Evolutionary conservation across 176 grass and related monocot genomes (phyloP).

Genomic region (Ampelocalamus luodianensis): DNA sequence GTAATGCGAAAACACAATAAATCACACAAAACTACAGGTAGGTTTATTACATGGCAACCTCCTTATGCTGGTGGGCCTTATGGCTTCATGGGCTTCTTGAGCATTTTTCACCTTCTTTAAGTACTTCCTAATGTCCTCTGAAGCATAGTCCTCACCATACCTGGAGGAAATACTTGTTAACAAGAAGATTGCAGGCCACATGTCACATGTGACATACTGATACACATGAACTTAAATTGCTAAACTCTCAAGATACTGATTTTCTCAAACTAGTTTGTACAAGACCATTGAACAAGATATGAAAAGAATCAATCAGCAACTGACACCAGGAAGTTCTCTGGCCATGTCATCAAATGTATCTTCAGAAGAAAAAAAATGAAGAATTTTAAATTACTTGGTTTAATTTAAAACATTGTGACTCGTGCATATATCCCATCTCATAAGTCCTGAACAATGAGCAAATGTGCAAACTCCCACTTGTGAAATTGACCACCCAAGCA

Average conservation of each 20-base stretch:
- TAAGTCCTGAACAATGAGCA: slow-evolving; percentile 15
- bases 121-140: slow-evolving; percentile 71
- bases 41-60: slow-evolving; percentile 91
- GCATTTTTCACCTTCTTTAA: slow-evolving; percentile 97
- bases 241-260: slow-evolving; percentile 32
- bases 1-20: slow-evolving; percentile 12
- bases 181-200: slow-evolving; percentile 22
- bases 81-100: slow-evolving; percentile 99
- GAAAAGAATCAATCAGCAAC: slow-evolving; percentile 24
- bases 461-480: background rate
- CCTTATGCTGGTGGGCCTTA: slow-evolving; percentile 91
- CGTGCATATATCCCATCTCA: background rate
- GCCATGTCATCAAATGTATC: slow-evolving; percentile 34
- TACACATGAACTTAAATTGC: slow-evolving; percentile 15
- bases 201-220: slow-evolving; percentile 9
- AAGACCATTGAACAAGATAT: slow-evolving; percentile 3
- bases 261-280: slow-evolving; percentile 3
- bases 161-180: slow-evolving; percentile 56
- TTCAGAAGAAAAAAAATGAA: background rate
- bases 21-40: slow-evolving; percentile 19
- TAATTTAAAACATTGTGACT: slow-evolving; percentile 20
- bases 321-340: slow-evolving; percentile 20
- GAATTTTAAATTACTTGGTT: background rate
- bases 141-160: slow-evolving; percentile 72
- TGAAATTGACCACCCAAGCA: slow-evolving; percentile 32